Conservation (phyloP, 2,329 filamentous ascomycete species). For the Pseudogymnoascus sp. region DNA sequence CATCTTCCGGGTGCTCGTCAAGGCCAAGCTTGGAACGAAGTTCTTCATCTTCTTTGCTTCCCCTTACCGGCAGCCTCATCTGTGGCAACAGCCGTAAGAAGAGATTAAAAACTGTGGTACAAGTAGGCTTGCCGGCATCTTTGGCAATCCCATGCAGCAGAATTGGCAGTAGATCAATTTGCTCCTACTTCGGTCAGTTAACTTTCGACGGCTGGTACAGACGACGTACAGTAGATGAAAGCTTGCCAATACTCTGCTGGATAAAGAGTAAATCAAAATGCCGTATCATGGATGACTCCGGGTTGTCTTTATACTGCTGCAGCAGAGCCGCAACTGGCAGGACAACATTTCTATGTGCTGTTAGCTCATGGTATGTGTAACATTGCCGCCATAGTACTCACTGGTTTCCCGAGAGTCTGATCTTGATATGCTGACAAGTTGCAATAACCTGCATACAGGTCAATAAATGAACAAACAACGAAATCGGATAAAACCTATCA, state of each 20-base stretch:
- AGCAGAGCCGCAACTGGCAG: slow-evolving; percentile 78
- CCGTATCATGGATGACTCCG: slow-evolving; percentile 65
- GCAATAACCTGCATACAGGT: slow-evolving; percentile 47
- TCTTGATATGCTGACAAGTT: slow-evolving; percentile 66
- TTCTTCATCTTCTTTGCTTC: slow-evolving; percentile 67
- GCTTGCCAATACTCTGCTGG: slow-evolving; percentile 67
- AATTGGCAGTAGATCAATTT: slow-evolving; percentile 65
- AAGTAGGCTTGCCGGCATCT: slow-evolving; percentile 46
- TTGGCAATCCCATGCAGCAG: slow-evolving; percentile 60
- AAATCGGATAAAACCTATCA: slow-evolving; percentile 9
- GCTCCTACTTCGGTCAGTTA: slow-evolving; percentile 42
- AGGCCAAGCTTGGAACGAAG: slow-evolving; percentile 63
- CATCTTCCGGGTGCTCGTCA: slow-evolving; percentile 54
- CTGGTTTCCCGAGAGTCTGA: slow-evolving; percentile 35
- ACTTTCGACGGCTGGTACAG: slow-evolving; percentile 25
- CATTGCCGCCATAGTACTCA: slow-evolving; percentile 17
- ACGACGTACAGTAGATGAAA: slow-evolving; percentile 41
- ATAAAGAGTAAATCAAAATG: slow-evolving; percentile 87
- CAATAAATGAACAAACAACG: slow-evolving; percentile 24
- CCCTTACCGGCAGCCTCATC: slow-evolving; percentile 65
- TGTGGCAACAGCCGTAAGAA: slow-evolving; percentile 69
- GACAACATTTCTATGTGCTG: slow-evolving; percentile 44
- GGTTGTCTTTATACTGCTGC: slow-evolving; percentile 76
- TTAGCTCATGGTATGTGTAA: slow-evolving; percentile 10
- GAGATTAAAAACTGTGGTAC: slow-evolving; percentile 70